Conservation (phyloP, 108 stramenopile species). For the Nitzschia sp. region DNA sequence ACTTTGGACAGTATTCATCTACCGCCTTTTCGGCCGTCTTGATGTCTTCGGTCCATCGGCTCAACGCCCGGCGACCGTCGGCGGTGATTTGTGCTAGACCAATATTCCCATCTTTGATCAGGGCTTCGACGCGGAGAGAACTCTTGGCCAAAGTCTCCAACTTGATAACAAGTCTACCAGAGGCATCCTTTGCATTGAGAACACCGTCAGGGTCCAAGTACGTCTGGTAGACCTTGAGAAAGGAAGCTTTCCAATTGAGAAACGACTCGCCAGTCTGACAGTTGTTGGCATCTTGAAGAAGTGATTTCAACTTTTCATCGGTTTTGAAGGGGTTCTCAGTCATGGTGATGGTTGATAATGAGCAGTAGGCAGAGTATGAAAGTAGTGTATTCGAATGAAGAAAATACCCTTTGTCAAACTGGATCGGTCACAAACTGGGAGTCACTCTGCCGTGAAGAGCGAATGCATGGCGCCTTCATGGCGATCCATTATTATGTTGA, state of each 20-base stretch:
- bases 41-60: slow-evolving; percentile 23
- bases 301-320: slow-evolving; percentile 12
- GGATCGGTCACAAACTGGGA: no score
- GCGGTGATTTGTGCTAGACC: not conserved
- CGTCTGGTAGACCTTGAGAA: slow-evolving; percentile 17
- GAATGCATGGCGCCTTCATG: no score
- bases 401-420: no score
- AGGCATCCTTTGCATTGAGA: slow-evolving; percentile 21
- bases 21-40: slow-evolving; percentile 6
- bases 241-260: slow-evolving; percentile 20
- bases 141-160: slow-evolving; percentile 14
- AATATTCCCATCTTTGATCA: slow-evolving; percentile 12
- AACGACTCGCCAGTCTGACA: slow-evolving; percentile 13
- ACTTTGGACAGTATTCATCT: slow-evolving; percentile 24
- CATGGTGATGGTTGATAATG: not conserved
- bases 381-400: no score
- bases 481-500: no score
- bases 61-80: slow-evolving; percentile 25
- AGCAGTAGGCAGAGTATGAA: no score
- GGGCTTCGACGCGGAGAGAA: not conserved
- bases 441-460: no score
- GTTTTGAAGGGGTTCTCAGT: slow-evolving; percentile 24
- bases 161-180: slow-evolving; percentile 9
- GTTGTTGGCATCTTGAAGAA: slow-evolving; percentile 10
- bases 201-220: slow-evolving; percentile 31